These are phyloP conservation scores for Apiospora saccharicola DNA, from an alignment of 2,329 filamentous ascomycete genomes.

Conservation along the genomic window DNA sequence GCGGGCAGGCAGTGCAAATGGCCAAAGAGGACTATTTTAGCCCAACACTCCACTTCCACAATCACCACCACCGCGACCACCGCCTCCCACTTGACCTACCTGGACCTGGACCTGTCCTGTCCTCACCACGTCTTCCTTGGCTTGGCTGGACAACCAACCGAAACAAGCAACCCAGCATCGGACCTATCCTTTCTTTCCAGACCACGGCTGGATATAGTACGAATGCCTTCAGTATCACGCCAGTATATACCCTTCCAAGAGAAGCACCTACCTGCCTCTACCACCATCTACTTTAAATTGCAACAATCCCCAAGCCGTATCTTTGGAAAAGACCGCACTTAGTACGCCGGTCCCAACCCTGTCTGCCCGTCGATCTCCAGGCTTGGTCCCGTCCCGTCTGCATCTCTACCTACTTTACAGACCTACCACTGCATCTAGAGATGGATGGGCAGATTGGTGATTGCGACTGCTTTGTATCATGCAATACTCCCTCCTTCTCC, in stretches of 20 bases:
- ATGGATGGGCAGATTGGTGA: not conserved
- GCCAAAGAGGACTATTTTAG: constrained; percentile 17
- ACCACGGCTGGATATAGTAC: not conserved
- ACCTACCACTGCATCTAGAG: not conserved
- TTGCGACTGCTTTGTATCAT: constrained; percentile 9
- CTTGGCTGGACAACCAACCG: constrained; percentile 9
- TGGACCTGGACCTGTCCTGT: not conserved
- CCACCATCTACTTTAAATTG: not conserved
- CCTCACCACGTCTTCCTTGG: not conserved
- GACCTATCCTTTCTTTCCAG: not conserved
- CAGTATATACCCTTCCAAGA: not conserved
- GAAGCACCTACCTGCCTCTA: not conserved
- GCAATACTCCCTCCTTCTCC: not conserved
- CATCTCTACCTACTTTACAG: not conserved
- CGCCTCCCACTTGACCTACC: not conserved
- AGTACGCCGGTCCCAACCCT: constrained; percentile 17
- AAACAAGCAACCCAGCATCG: not conserved
- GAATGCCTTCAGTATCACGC: not conserved
- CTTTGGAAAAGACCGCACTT: constrained; percentile 8
- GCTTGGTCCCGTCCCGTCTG: constrained; percentile 11
- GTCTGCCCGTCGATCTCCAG: constrained; percentile 15
- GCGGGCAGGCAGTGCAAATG: constrained; percentile 17
- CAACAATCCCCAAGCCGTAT: not conserved
- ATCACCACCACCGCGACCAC: constrained; percentile 15
- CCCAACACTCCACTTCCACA: constrained; percentile 20